Conservation (phyloP, 495 filamentous ascomycete species). For the Letharia columbiana region DNA sequence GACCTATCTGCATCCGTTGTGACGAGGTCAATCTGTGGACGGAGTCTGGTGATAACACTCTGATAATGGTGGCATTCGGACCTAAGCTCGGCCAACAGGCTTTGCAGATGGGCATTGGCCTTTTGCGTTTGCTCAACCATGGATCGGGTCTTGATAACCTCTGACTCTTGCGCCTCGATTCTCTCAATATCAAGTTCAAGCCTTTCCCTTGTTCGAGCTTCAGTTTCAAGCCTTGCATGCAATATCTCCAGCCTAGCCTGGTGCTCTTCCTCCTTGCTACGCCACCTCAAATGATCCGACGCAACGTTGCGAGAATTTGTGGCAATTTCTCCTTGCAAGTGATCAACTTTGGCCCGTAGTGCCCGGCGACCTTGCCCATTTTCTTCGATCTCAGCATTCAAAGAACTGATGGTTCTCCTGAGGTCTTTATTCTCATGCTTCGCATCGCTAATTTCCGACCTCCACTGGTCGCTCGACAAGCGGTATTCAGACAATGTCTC, state of each 20-base stretch:
- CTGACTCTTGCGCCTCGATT: slow-evolving; percentile 65
- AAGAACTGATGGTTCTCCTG: slow-evolving; percentile 55
- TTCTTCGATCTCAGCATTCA: slow-evolving; percentile 74
- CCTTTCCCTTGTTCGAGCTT: slow-evolving; percentile 66
- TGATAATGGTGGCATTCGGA: slow-evolving; percentile 60
- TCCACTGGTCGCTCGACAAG: slow-evolving; percentile 46
- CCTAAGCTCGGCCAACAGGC: slow-evolving; percentile 53
- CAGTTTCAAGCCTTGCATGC: slow-evolving; percentile 64
- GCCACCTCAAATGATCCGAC: slow-evolving; percentile 67
- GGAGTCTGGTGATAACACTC: slow-evolving; percentile 54
- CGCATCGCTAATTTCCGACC: slow-evolving; percentile 44
- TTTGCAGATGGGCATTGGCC: slow-evolving; percentile 53
- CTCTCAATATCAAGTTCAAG: slow-evolving; percentile 71
- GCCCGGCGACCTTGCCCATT: slow-evolving; percentile 66
- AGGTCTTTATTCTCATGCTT: slow-evolving; percentile 51
- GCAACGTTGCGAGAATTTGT: slow-evolving; percentile 65
- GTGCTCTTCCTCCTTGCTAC: slow-evolving; percentile 64
- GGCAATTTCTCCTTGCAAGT: slow-evolving; percentile 76
- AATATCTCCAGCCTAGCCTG: slow-evolving; percentile 70
- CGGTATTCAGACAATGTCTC: slow-evolving; percentile 55
- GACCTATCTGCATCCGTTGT: slow-evolving; percentile 65
- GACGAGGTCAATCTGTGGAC: slow-evolving; percentile 61
- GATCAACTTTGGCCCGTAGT: slow-evolving; percentile 71
- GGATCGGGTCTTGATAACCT: slow-evolving; percentile 50
- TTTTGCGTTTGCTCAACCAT: slow-evolving; percentile 46